Evolutionary conservation across 805 yeast genomes (phyloP), one percentile per base, ranked within the genome.

Genomic region (Yarrowia divulgata): DNA sequence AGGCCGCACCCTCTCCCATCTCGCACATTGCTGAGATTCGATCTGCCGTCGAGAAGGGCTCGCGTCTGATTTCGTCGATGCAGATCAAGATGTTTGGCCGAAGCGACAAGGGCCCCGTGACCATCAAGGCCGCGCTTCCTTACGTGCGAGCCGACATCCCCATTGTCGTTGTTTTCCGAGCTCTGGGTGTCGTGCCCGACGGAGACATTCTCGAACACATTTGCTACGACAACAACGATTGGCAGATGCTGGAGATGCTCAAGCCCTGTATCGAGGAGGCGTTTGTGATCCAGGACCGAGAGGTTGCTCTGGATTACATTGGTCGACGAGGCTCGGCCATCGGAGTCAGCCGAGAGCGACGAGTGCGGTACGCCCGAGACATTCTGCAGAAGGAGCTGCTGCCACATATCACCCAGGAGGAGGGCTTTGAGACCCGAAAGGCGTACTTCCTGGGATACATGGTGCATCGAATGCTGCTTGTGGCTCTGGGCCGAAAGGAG

Each of bases 201-300:
- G 99, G 99, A 79, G 99, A 95, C 81, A 95, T 95, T 76, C 83
- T 95, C 77, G 98, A 95, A 80, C 99, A 95, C 80, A 95, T 95
- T 70, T 95, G 99, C 82, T 95, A 94, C 80, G 99, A 95, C 80
- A 93, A 92, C 71, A 90, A 89, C 73, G 99, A 95, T 82, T 94
- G 98, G 98, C 99, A 95, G 81, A 95, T 95, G 99, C 85, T 95
- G 79, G 99, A 95, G 81, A 92, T 95, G 95, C 85, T 95, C 77
- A 96, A 95, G 79, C 99, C 99, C 8, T 95, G 98, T 86, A 97
- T 95, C 71, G 99, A 95, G 80, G 99, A 96, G 82, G 99, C 98
- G 68, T 96, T 95, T 80, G 95, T 95, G 68, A 93, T 95, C 73
- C 99, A 95, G 82, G 98, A 96, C 77, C 89, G 97, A 77, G 98